Base-by-base conservation (phyloP, 2,329 filamentous ascomycete genomes). In the Domatiomyces globalis region DNA sequence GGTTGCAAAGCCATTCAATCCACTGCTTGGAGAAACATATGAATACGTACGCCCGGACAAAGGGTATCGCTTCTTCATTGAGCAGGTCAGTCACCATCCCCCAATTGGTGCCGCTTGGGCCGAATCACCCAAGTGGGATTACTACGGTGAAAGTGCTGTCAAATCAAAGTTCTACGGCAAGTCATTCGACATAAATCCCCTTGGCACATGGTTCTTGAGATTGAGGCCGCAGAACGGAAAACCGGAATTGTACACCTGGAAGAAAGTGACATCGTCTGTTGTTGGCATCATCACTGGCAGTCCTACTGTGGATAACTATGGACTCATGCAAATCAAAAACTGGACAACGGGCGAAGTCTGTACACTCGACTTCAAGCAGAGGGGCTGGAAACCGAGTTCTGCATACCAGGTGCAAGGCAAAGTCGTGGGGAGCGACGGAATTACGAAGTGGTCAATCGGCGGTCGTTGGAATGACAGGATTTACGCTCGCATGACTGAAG, bases 1-100 rank as follows among this genome's bases (percentile, higher is more conserved):
- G 65, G 89, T 98, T 15, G 92, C 92, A 17, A 98, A 98, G 66
- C 92, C 92, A 0, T 98, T 98, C 75, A 98, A 98, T 63, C 92
- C 92, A 12, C 78, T 98, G 4, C 75, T 98, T 0, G 92, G 90
- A 46, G 92, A 98, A 68, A 98, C 92, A 0, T 98, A 94, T 61
- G 92, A 98, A 66, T 96, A 98, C 63, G 89, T 84, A 36, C 77
- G 92, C 51, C 90, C 92, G 0, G 92, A 98, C 71, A 95, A 95
- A 67, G 89, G 90, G 53, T 98, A 95, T 71, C 87, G 92, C 58
- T 96, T 96, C 76, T 94, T 96, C 70, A 87, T 95, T 54, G 92
- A 98, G 68, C 92, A 98, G 72, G 90, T 98, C 62, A 94, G 87
- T 70, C 92, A 98, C 66, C 92, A 98, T 68, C 92, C 92, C 27